Percentiles rank a stretch among this genome's conserved stretches.
phyloP scores from a whole-genome alignment of 2,329 filamentous ascomycete species.

The Ophiostoma fasciatum region DNA sequence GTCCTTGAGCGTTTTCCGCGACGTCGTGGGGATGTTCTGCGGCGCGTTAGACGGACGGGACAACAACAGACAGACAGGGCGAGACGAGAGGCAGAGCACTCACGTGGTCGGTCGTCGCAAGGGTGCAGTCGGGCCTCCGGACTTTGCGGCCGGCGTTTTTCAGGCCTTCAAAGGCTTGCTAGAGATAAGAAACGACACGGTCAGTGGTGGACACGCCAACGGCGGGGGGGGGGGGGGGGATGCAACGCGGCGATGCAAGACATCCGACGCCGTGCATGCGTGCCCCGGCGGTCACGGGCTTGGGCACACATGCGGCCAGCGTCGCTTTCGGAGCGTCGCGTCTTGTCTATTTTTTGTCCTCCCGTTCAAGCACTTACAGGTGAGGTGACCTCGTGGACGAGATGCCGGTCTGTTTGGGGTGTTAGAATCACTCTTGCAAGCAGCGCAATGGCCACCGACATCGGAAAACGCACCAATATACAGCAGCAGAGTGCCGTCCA shows the following conservation, averaged over 20 bases:
- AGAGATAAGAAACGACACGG: no score
- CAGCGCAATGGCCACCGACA: no score
- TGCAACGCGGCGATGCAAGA: not conserved
- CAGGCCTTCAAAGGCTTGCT: constrained; percentile 96
- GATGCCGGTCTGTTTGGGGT: constrained; percentile 80
- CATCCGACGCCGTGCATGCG: not conserved
- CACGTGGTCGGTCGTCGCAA: constrained; percentile 95
- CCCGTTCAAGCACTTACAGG: constrained; percentile 65
- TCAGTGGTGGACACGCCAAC: no score
- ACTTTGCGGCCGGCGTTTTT: constrained; percentile 79
- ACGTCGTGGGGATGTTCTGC: constrained; percentile 84
- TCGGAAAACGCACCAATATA: constrained; percentile 63
- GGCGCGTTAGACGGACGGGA: not conserved
- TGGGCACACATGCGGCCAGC: not conserved
- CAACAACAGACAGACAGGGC: not conserved
- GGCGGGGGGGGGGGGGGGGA: no score
- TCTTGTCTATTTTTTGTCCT: constrained; percentile 1
- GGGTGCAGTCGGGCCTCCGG: constrained; percentile 86
- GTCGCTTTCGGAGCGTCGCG: not conserved
- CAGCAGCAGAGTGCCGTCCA: constrained; percentile 80
- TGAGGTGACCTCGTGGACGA: constrained; percentile 97
- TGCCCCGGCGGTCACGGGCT: not conserved
- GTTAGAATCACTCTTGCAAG: no score
- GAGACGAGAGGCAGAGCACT: constrained; percentile 22
- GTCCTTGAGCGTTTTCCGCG: constrained; percentile 85